phyloP scores from a whole-genome alignment of 257 asterid genomes.

The Nicotiana sylvestris region DNA sequence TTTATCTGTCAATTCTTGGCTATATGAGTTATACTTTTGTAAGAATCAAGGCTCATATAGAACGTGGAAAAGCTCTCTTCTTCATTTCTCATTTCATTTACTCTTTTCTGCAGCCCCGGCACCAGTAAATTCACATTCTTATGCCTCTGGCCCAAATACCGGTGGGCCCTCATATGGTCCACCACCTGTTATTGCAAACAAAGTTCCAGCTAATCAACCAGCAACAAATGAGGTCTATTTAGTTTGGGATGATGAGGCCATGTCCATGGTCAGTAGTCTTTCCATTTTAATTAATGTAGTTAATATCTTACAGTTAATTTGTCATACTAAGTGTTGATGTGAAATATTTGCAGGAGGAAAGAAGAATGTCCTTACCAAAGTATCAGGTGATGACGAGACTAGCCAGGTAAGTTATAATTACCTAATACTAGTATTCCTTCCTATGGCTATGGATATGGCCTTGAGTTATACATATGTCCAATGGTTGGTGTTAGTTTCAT shows the following conservation, averaged over 20 bases:
- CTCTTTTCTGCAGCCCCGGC: slow-evolving; percentile 26
- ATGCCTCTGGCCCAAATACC: slow-evolving; percentile 95
- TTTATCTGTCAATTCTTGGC: not conserved
- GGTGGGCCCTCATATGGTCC: slow-evolving; percentile 96
- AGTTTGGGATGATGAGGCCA: slow-evolving; percentile 99
- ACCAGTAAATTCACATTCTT: slow-evolving; percentile 72
- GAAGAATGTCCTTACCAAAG: slow-evolving; percentile 90
- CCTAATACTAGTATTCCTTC: slow-evolving; percentile 28
- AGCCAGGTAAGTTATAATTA: slow-evolving; percentile 94
- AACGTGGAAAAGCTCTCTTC: not conserved
- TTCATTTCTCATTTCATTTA: not conserved
- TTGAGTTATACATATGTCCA: slow-evolving; percentile 47
- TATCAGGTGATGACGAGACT: slow-evolving; percentile 99
- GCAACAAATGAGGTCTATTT: slow-evolving; percentile 87
- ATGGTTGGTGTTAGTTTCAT: slow-evolving; percentile 42
- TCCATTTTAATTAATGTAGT: not conserved
- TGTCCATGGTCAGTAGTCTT: slow-evolving; percentile 80
- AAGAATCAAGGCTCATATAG: not conserved
- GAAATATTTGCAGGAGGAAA: slow-evolving; percentile 68
- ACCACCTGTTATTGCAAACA: slow-evolving; percentile 90
- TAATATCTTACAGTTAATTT: not conserved
- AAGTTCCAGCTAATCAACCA: slow-evolving; percentile 77
- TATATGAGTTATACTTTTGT: not conserved
- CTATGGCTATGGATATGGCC: slow-evolving; percentile 35
- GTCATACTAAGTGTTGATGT: slow-evolving; percentile 5